Evolutionary conservation across 1,139 yeast genomes (phyloP), one percentile per base, ranked within the genome.

Genomic region (Blastobotrys capitulatus): DNA sequence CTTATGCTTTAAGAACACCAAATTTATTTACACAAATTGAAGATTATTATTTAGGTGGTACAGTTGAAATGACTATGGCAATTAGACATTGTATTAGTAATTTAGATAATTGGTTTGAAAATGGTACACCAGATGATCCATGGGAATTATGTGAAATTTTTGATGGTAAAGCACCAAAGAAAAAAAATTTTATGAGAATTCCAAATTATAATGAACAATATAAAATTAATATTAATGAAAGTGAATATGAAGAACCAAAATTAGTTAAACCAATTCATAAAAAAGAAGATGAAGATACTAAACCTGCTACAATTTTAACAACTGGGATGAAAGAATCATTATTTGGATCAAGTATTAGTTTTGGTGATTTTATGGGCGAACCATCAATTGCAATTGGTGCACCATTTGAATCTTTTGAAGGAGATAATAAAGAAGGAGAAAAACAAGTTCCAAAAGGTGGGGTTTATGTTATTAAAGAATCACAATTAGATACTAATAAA

Each of bases 41-140:
- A 44, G 66, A 64, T 25, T 79, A 79, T 52, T 76, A 65, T 51
- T 66, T 74, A 41, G 83, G 84, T 1, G 83, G 83, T 0, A 49
- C 77, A 6, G 66, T 69, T 19, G 82, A 78, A 44, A 72, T 78
- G 50, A 62, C 70, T 2, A 57, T 61, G 40, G 67, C 78, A 1
- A 64, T 72, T 2, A 54, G 64, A 7, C 59, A 55, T 20, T 79
- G 83, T 52, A 19, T 71, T 9, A 54, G 60, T 2, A 61, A 61
- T 6, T 56, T 78, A 31, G 55, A 68, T 15, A 26, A 42, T 0
- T 78, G 82, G 82, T 69, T 78, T 52, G 58, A 55, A 1, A 50
- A 61, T 6, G 66, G 64, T 0, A 48, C 64, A 0, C 58, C 61
- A 2, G 44, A 41, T 0, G 66, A 69, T 42, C 68, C 77, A 0